Evolutionary conservation across 148 eudicot species (phyloP).

Genomic region (Spergularia bocconei): DNA sequence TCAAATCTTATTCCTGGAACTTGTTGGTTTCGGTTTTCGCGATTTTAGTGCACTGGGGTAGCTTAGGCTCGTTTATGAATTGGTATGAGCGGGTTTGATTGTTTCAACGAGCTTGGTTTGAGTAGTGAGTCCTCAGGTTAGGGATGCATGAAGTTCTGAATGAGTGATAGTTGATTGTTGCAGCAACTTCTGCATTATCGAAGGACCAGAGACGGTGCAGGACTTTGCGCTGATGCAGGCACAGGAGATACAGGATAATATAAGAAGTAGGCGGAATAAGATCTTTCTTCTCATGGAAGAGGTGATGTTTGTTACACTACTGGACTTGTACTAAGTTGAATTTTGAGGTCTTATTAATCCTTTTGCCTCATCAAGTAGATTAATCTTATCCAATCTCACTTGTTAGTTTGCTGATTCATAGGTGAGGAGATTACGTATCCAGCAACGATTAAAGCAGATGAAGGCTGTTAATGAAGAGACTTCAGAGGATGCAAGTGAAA

Average conservation of each 20-base stretch:
- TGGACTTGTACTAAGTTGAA: no score
- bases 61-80: no score
- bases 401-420: conserved; percentile 22
- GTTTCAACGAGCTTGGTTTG: not conserved
- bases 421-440: conserved; percentile 89
- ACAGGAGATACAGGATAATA: conserved; percentile 80
- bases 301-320: conserved; percentile 38
- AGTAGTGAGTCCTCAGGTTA: not conserved
- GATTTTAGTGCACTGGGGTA: no score
- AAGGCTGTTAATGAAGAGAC: conserved; percentile 42
- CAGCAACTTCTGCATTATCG: conserved; percentile 89
- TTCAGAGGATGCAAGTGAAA: conserved; percentile 59
- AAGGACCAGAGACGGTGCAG: conserved; percentile 94
- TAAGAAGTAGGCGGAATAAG: conserved; percentile 85
- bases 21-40: no score
- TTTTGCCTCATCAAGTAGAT: not conserved
- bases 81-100: no score
- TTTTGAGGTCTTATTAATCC: not conserved
- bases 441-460: conserved; percentile 63
- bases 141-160: not conserved
- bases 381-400: not conserved
- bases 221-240: conserved; percentile 79
- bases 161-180: not conserved
- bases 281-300: conserved; percentile 99
- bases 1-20: no score